Percentiles rank a stretch among this genome's conserved stretches.
phyloP scores from a whole-genome alignment of 208 protist species.

The Crithidia thermophila region DNA sequence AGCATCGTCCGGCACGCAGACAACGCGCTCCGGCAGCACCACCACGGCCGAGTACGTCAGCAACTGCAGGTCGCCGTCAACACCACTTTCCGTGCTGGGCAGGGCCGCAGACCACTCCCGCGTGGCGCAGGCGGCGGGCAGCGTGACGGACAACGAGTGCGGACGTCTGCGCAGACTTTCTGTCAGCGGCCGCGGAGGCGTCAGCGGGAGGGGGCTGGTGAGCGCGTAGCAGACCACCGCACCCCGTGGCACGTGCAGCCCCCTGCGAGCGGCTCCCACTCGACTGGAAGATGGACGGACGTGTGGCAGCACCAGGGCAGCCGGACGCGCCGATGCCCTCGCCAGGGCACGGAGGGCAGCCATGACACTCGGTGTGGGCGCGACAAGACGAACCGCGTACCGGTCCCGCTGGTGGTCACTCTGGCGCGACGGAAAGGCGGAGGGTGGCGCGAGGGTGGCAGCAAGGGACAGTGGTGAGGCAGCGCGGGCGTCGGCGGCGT shows the following conservation, averaged over 20 bases:
- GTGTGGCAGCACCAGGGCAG: slow-evolving; percentile 12
- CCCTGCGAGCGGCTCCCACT: neutral
- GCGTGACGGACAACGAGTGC: neutral
- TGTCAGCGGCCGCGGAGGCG: neutral
- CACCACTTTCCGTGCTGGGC: no score
- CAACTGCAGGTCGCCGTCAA: neutral
- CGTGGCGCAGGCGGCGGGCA: neutral
- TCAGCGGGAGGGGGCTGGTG: neutral
- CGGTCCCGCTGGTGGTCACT: neutral
- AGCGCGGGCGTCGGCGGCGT: slow-evolving; percentile 8
- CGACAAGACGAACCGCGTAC: neutral
- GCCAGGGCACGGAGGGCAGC: slow-evolving; percentile 16
- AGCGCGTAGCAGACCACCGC: slow-evolving; percentile 4
- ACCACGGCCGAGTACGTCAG: slow-evolving; percentile 13
- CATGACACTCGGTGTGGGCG: neutral
- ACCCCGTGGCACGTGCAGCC: neutral
- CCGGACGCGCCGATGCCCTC: neutral
- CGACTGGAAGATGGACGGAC: neutral
- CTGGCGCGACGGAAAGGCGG: neutral
- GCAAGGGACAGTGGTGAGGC: neutral
- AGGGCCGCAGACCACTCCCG: neutral
- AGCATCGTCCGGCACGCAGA: slow-evolving; percentile 1
- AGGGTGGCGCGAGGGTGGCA: neutral
- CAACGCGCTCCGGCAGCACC: slow-evolving; percentile 12
- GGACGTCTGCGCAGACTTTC: slow-evolving; percentile 9